Evolutionary conservation across 2,329 filamentous ascomycete genomes (phyloP), one percentile per base, ranked within the genome.

Genomic region (Clonostachys sp.): DNA sequence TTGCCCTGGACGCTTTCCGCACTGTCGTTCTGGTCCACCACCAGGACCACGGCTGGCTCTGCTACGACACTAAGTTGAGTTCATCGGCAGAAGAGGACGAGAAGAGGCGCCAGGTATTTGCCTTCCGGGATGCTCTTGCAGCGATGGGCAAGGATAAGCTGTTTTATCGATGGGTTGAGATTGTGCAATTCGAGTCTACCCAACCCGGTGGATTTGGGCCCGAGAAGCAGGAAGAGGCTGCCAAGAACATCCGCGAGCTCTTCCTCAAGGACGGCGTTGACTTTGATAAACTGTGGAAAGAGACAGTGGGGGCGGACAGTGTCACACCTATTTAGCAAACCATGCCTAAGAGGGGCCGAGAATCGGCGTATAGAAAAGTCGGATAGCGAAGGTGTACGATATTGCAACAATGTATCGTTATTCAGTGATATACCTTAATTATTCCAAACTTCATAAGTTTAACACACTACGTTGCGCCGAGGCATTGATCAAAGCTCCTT

Each of bases 131-230:
- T 41, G 83, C 83, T 17, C 74, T 96, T 55, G 77, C 80, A 2
- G 77, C 77, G 4, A 75, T 94, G 65, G 90, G 87, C 41, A 95
- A 96, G 67, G 91, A 96, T 64, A 83, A 87, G 53, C 65, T 96
- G 46, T 96, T 96, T 70, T 96, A 88, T 70, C 82, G 86, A 47
- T 96, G 91, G 90, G 88, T 96, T 44, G 91, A 96, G 71, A 79
- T 95, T 60, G 84, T 96, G 44, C 91, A 96, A 68, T 95, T 83
- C 59, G 91, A 96, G 68, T 86, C 88, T 40, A 86, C 83, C 35
- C 79, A 80, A 55, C 87, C 90, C 0, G 89, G 86, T 16, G 89
- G 88, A 0, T 95, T 95, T 60, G 87, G 85, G 2, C 71, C 76
- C 0, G 86, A 91, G 61, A 78, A 83, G 58, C 90, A 95, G 66